Evolutionary conservation across 257 asterid genomes (phyloP).

Genomic region (Hygrophila difformis): DNA sequence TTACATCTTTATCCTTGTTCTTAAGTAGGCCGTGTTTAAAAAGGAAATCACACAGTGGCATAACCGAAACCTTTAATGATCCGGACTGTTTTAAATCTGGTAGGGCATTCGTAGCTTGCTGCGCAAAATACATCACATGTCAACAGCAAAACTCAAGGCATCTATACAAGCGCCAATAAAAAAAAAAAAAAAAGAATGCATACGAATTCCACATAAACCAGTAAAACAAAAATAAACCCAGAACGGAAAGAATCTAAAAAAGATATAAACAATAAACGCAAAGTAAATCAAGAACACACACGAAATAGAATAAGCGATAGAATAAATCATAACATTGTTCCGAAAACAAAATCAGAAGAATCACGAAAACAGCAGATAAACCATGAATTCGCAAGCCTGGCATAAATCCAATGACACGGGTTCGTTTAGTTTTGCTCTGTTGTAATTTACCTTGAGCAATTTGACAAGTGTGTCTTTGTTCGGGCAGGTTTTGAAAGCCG

Average conservation of each 20-base stretch:
- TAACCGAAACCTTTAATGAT: conserved; percentile 26
- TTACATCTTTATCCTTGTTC: conserved; percentile 62
- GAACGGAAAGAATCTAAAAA: too few relatives aligned
- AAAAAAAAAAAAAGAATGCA: background rate
- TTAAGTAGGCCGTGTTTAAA: conserved; percentile 46
- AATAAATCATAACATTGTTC: too few relatives aligned
- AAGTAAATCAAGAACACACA: background rate
- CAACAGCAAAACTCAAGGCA: conserved; percentile 4
- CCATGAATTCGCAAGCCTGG: too few relatives aligned
- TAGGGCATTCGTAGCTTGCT: conserved; percentile 50
- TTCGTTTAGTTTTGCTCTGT: too few relatives aligned
- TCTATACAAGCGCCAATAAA: background rate
- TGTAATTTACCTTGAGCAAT: conserved; percentile 42
- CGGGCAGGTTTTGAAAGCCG: conserved; percentile 40
- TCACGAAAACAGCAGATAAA: too few relatives aligned
- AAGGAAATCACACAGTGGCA: conserved; percentile 51
- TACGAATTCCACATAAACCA: too few relatives aligned
- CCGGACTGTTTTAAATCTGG: conserved; percentile 43
- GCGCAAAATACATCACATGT: conserved; percentile 21
- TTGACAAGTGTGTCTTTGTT: conserved; percentile 47
- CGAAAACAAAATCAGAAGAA: too few relatives aligned
- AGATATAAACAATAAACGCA: background rate
- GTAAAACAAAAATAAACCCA: too few relatives aligned
- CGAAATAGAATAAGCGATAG: too few relatives aligned
- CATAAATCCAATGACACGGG: too few relatives aligned